Base-by-base conservation (phyloP, 371 early-diverging fungal species). In the Neoconidiobolus thromboides region DNA sequence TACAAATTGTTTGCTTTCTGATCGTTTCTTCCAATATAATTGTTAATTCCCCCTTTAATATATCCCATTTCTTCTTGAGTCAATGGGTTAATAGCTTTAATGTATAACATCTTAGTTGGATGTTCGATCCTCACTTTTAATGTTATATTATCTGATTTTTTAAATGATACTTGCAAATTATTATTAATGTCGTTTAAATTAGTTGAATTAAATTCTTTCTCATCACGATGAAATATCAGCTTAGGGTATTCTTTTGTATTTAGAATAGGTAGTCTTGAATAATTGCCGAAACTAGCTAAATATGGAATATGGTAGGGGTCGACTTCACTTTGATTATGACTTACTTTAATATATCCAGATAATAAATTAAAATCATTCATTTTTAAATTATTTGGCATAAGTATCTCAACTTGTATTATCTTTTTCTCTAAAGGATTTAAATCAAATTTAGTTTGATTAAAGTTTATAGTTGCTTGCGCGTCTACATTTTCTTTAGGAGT, bases 271-370 rank as follows among this genome's bases (percentile, higher is more conserved):
- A 80, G 62, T 10, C 69, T 60, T 43, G 56, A 44, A n/a, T 76
- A 52, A 40, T 75, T 65, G 1, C 82, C 80, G 56, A 68, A 65
- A 39, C 78, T 52, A 38, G 81, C 82, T 37, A 73, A 62, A 62
- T 78, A 82, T 3, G 82, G 82, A 2, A 80, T 60, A 36, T 69
- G 69, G 51, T 73, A 65, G 5, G 68, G 15, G 7, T 48, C 39
- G 9, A 62, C 51, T 52, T 64, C 58, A 60, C 61, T 56, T 1
- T 61, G 15, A 26, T 73, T 65, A 14, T 46, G 14, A 14, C 15
- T 61, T 4, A 61, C 12, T 41, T 10, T 1, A 15, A 64, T 46
- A 44, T 46, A 61, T 43, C 64, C 64, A 15, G 52, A 52, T 39
- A 55, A 64, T 14, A 64, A 2, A 7, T 56, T 56, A 44, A 53